phyloP scores from a whole-genome alignment of 306 rosid species.

The Fagus sylvatica region DNA sequence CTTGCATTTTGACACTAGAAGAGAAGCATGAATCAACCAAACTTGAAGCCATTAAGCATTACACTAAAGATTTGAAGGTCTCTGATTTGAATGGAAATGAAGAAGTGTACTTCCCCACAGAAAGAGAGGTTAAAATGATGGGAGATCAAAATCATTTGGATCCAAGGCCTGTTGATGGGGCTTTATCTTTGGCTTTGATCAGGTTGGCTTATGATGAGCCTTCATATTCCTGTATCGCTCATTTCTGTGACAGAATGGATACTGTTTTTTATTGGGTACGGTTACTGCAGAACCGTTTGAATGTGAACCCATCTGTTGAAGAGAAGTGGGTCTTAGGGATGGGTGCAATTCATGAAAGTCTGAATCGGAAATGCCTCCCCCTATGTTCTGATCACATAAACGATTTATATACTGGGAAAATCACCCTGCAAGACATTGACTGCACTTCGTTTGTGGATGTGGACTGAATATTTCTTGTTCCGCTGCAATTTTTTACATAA shows the following conservation, averaged over 20 bases:
- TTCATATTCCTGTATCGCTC: constrained; percentile 63
- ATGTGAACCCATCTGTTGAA: constrained; percentile 48
- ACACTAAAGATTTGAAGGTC: constrained; percentile 82
- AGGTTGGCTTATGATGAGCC: constrained; percentile 81
- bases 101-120: constrained; percentile 75
- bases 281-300: constrained; percentile 47
- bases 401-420: constrained; percentile 71
- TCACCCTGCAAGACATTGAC: constrained; percentile 76
- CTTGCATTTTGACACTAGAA: constrained; percentile 84
- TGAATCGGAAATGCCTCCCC: constrained; percentile 71
- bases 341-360: constrained; percentile 69
- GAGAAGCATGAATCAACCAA: constrained; percentile 89
- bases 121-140: constrained; percentile 89
- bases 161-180: constrained; percentile 82
- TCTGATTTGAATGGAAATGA: constrained; percentile 60
- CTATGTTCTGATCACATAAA: constrained; percentile 68
- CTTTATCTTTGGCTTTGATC: constrained; percentile 55
- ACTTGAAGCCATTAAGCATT: constrained; percentile 71
- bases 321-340: constrained; percentile 74
- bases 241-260: constrained; percentile 71
- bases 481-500: background rate
- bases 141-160: constrained; percentile 79
- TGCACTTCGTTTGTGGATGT: constrained; percentile 52
- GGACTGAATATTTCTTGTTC: constrained; percentile 34
- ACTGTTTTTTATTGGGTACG: constrained; percentile 59